These are phyloP conservation scores for Aphanomyces cochlioides DNA, from an alignment of 352 stramenopile species.

Conservation along the genomic window DNA sequence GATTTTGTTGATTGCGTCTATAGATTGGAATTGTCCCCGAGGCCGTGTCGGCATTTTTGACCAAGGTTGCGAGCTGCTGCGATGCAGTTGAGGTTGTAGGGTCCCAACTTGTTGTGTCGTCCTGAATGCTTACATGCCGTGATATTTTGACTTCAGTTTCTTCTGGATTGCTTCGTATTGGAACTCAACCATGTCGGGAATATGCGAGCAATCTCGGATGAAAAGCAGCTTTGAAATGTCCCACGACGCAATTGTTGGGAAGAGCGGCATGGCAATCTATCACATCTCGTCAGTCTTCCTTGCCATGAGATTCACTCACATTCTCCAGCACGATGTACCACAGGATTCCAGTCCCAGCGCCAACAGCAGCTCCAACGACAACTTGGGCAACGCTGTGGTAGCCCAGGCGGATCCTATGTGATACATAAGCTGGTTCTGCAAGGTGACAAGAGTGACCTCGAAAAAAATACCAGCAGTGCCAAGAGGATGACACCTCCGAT, in stretches of 20 bases:
- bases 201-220: constrained; percentile 67
- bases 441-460: constrained; percentile 34
- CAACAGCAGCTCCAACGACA: constrained; percentile 47
- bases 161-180: constrained; percentile 44
- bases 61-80: too few species aligned
- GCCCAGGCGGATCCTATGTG: constrained; percentile 48
- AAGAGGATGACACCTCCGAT: constrained; percentile 49
- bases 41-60: neutral
- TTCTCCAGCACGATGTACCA: constrained; percentile 53
- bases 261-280: constrained; percentile 52
- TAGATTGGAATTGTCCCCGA: neutral
- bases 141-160: neutral
- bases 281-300: neutral
- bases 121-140: constrained; percentile 1
- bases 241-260: constrained; percentile 50
- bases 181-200: constrained; percentile 74
- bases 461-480: constrained; percentile 58
- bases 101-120: neutral
- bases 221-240: constrained; percentile 55
- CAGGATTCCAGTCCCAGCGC: constrained; percentile 39
- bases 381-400: constrained; percentile 82
- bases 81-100: neutral
- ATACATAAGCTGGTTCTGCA: neutral
- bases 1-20: neutral
- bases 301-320: constrained; percentile 19